Conservation (phyloP, 768 basidiomycete genomes). For the Termitomyces sp. region DNA sequence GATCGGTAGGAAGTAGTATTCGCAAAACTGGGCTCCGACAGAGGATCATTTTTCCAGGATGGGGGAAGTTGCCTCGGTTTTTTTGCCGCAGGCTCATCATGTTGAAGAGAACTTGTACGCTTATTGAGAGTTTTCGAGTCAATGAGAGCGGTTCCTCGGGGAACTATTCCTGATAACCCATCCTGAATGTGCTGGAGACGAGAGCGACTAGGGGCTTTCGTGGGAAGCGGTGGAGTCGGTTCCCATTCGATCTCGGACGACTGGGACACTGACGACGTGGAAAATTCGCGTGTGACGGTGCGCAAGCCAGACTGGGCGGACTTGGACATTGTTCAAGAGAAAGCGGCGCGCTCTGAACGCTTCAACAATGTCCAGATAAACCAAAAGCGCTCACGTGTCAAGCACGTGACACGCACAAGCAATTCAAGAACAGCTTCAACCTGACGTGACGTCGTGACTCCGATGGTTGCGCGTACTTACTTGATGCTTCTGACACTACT, state of each 20-base stretch:
- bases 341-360: neutral
- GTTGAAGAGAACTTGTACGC: slow-evolving; percentile 27
- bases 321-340: slow-evolving; percentile 23
- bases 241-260: slow-evolving; percentile 44
- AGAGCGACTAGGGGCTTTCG: slow-evolving; percentile 12
- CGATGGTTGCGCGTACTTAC: too few relatives aligned
- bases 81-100: slow-evolving; percentile 33
- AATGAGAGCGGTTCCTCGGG: slow-evolving; percentile 22
- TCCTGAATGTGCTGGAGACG: slow-evolving; percentile 60
- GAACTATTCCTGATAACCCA: slow-evolving; percentile 35
- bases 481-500: too few relatives aligned
- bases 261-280: slow-evolving; percentile 30
- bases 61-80: slow-evolving; percentile 55
- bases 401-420: too few relatives aligned
- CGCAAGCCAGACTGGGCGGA: slow-evolving; percentile 57
- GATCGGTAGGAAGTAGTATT: slow-evolving; percentile 14
- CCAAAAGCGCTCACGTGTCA: slow-evolving; percentile 9
- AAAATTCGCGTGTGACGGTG: slow-evolving; percentile 62
- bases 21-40: slow-evolving; percentile 33
- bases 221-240: slow-evolving; percentile 29
- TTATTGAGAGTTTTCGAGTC: slow-evolving; percentile 33
- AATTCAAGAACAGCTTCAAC: too few relatives aligned
- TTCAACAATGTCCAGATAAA: too few relatives aligned
- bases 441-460: too few relatives aligned
- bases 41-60: slow-evolving; percentile 39